phyloP scores from a whole-genome alignment of 164 flowering plant species.

The Umbellularia californica region DNA sequence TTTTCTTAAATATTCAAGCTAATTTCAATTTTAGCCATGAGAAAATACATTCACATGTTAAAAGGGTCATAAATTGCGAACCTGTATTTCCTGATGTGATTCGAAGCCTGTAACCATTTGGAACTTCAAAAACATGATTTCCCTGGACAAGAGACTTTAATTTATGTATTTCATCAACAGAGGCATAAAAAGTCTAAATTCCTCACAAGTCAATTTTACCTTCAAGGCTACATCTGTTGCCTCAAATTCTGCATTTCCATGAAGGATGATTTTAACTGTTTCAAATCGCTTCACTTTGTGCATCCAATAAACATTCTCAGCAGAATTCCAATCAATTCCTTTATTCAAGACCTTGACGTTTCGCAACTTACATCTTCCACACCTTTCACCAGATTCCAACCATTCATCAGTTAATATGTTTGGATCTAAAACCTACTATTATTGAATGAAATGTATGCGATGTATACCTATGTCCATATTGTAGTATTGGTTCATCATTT shows the following conservation, averaged over 20 bases:
- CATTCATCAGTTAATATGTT: not conserved
- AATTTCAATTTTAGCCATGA: not conserved
- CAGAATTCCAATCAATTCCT: constrained; percentile 80
- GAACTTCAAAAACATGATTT: constrained; percentile 84
- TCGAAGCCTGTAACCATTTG: constrained; percentile 73
- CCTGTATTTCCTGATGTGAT: constrained; percentile 66
- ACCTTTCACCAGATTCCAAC: constrained; percentile 35
- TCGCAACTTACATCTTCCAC: constrained; percentile 75
- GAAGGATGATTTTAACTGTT: constrained; percentile 60
- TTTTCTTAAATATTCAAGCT: not conserved
- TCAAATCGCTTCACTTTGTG: constrained; percentile 71
- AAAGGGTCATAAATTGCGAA: constrained; percentile 16
- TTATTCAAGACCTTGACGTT: constrained; percentile 66
- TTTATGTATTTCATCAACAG: not conserved
- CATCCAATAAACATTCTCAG: constrained; percentile 77
- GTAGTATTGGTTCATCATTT: constrained; percentile 53
- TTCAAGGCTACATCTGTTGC: constrained; percentile 66
- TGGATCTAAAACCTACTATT: not conserved
- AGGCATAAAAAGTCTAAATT: not conserved
- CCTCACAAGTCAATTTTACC: constrained; percentile 29
- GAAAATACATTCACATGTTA: not conserved
- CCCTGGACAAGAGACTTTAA: constrained; percentile 46
- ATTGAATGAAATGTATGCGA: not conserved
- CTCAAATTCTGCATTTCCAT: constrained; percentile 99
- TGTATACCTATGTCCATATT: constrained; percentile 75